Evolutionary conservation across 2,329 filamentous ascomycete genomes (phyloP).

Genomic region (Botryotinia globosa): DNA sequence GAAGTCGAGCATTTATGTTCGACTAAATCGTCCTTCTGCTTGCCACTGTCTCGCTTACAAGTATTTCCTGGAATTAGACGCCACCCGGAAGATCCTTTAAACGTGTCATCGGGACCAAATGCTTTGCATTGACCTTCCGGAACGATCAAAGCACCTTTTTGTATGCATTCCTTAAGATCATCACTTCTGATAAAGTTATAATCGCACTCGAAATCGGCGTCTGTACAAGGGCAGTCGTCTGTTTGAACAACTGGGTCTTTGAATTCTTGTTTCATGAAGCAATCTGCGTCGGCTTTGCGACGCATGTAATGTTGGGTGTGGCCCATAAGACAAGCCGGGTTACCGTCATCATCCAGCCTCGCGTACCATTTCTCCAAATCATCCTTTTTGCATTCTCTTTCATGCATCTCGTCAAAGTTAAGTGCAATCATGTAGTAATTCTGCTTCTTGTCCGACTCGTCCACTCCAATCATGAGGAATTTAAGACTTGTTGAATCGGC

Average conservation of each 20-base stretch:
- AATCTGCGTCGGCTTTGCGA: slow-evolving; percentile 83
- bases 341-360: slow-evolving; percentile 72
- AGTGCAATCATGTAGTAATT: slow-evolving; percentile 68
- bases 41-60: slow-evolving; percentile 59
- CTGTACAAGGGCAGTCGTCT: slow-evolving; percentile 76
- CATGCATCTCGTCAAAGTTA: slow-evolving; percentile 79
- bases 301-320: slow-evolving; percentile 85
- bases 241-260: slow-evolving; percentile 69
- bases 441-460: slow-evolving; percentile 47
- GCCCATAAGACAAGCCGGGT: slow-evolving; percentile 91
- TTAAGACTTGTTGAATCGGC: slow-evolving; percentile 91
- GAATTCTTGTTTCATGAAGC: slow-evolving; percentile 85
- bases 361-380: slow-evolving; percentile 91
- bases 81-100: slow-evolving; percentile 85
- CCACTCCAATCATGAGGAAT: slow-evolving; percentile 75
- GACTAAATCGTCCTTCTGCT: slow-evolving; percentile 67
- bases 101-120: slow-evolving; percentile 54
- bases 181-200: slow-evolving; percentile 76
- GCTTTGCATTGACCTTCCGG: slow-evolving; percentile 72
- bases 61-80: slow-evolving; percentile 83
- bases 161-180: slow-evolving; percentile 67
- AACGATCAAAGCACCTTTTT: slow-evolving; percentile 55
- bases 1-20: slow-evolving; percentile 74
- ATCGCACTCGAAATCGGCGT: slow-evolving; percentile 91
- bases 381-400: slow-evolving; percentile 74